Percentiles rank a stretch among this genome's conserved stretches.
Conservation (phyloP, 345 rosid genomes). For the Raphanus sativus region DNA sequence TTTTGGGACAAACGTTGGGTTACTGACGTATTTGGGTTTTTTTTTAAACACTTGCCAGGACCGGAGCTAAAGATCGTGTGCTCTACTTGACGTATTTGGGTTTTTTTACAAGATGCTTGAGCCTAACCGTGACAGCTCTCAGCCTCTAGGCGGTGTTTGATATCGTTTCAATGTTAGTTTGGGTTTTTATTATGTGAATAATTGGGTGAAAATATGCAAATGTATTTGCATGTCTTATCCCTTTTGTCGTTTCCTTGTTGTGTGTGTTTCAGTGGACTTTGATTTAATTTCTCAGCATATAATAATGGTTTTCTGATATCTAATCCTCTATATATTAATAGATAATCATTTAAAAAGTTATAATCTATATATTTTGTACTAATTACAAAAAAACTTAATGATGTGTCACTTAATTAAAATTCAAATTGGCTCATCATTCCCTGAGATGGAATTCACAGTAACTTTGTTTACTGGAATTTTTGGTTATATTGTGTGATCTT, state of each 20-base stretch:
- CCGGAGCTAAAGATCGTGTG: constrained; percentile 84
- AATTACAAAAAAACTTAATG: too few species aligned
- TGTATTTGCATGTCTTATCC: constrained; percentile 12
- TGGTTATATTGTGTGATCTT: background rate
- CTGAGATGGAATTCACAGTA: constrained; percentile 69
- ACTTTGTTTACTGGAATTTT: background rate
- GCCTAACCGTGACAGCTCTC: constrained; percentile 30
- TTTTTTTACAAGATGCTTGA: constrained; percentile 66
- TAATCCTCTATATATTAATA: too few species aligned
- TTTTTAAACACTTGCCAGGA: constrained; percentile 69
- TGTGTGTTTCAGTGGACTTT: background rate
- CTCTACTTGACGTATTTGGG: constrained; percentile 63
- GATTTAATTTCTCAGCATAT: constrained; percentile 16
- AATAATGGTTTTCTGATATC: too few species aligned
- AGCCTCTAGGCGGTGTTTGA: background rate
- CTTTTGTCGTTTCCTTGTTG: too few species aligned
- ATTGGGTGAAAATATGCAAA: background rate
- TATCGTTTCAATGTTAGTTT: background rate
- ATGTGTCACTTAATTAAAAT: too few species aligned
- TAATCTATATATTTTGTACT: too few species aligned
- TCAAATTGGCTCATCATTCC: constrained; percentile 58
- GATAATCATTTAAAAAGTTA: too few species aligned
- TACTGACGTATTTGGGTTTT: too few species aligned
- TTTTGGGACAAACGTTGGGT: constrained; percentile 68
- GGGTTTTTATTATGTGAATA: background rate